Evolutionary conservation across 805 yeast genomes (phyloP), one percentile per base, ranked within the genome.

Genomic region (Jamesozyma piceae): DNA sequence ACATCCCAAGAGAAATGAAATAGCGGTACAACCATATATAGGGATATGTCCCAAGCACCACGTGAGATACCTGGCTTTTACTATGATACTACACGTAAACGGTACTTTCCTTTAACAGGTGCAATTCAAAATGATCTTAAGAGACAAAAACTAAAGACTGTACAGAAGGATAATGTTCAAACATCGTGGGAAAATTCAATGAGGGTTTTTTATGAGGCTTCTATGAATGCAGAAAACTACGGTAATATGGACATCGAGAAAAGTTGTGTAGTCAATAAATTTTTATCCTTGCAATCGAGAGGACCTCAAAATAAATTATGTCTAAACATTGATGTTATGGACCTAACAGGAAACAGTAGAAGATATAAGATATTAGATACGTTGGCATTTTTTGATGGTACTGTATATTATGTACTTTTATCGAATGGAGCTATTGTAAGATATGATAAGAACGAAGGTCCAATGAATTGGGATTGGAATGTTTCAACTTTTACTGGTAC

Each of bases 31-130:
- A n/a, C n/a, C n/a, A n/a, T n/a, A n/a, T n/a, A 24, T 24, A 11
- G 28, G 6, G 11, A 24, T 24, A 24, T 24, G 28, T 24, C 28
- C 28, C 28, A 24, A 11, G 11, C 11, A 24, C 28, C 28, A 11
- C 28, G 28, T 24, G 43, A 50, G 14, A 30, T 58, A 27, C 64
- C 64, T 18, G 64, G 63, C 3, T 53, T 53, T 21, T 54, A 56
- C 33, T 60, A 43, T 38, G 62, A 60, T 43, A 43, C 47, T 21
- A 52, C 44, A 31, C 49, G 47, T 17, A 49, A 49, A 22, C 49
- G 58, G 18, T 60, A 60, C 40, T 60, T 60, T 40, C 53, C 45
- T 22, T 28, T 45, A 30, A 44, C 47, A 37, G 32, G 17, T 3
- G 32, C 18, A 6, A 37, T 38, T 17, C 14, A 31, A 15, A 32